Conservation (phyloP, 129 eudicot species). For the Helianthus tuberosus region DNA sequence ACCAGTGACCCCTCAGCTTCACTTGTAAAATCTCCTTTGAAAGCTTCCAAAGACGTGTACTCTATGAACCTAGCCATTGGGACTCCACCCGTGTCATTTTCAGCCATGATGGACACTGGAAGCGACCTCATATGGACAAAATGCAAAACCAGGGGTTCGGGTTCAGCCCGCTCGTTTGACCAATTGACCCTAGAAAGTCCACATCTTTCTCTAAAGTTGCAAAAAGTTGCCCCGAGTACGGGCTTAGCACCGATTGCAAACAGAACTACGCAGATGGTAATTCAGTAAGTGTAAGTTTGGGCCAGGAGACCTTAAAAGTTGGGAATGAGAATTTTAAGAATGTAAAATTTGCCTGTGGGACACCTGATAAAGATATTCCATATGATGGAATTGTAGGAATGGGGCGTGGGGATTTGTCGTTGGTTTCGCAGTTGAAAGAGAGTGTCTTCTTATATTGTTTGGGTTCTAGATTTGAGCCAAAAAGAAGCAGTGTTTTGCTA, state of each 20-base stretch:
- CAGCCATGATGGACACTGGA: constrained; percentile 32
- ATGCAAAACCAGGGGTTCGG: neutral
- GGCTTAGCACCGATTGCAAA: too few relatives aligned
- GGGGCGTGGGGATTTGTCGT: constrained; percentile 44
- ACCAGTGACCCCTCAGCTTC: neutral
- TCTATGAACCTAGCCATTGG: constrained; percentile 11
- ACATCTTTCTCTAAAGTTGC: neutral
- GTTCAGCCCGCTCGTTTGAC: neutral
- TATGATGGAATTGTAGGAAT: constrained; percentile 39
- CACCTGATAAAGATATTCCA: neutral
- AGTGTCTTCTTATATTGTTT: constrained; percentile 40
- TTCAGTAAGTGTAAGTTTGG: neutral
- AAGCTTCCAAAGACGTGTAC: neutral
- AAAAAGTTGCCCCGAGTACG: neutral
- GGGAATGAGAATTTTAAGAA: neutral
- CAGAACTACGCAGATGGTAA: neutral
- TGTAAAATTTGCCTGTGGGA: constrained; percentile 5
- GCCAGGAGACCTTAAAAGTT: neutral
- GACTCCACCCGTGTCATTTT: constrained; percentile 18
- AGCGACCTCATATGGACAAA: constrained; percentile 32
- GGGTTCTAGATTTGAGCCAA: constrained; percentile 19
- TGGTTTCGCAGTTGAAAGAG: constrained; percentile 37
- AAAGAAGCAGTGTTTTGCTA: constrained; percentile 30
- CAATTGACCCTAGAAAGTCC: neutral
- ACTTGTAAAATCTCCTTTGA: neutral